Conservation (phyloP, 176 grass and related monocot species). For the Saccharum spontaneum region DNA sequence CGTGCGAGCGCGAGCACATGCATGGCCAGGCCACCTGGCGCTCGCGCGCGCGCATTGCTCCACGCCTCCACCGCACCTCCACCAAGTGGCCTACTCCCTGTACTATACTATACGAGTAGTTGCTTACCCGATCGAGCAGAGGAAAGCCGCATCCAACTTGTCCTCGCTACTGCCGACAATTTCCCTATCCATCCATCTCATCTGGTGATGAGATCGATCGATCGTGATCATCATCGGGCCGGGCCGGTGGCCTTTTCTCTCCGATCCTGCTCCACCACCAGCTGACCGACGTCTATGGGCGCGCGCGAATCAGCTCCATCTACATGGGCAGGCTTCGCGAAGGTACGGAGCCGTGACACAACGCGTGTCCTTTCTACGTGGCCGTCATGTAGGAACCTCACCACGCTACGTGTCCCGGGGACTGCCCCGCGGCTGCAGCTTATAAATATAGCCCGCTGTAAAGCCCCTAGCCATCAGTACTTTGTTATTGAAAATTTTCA, state of each 20-base stretch:
- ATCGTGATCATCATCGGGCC: not conserved
- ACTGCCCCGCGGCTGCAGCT: not conserved
- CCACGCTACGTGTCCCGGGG: conserved; percentile 33
- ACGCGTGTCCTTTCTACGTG: conserved; percentile 55
- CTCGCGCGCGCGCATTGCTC: not conserved
- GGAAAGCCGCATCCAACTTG: conserved; percentile 26
- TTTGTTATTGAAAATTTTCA: not conserved
- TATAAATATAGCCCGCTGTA: not conserved
- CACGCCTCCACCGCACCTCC: not conserved
- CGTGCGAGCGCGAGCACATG: not conserved
- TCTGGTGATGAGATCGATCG: not conserved
- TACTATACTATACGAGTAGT: too few species aligned
- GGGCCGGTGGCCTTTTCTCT: not conserved
- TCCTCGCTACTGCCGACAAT: not conserved
- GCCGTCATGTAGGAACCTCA: conserved; percentile 13
- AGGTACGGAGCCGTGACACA: not conserved
- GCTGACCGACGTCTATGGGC: too few species aligned
- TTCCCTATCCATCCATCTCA: not conserved
- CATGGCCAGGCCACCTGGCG: not conserved
- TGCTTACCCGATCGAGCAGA: not conserved
- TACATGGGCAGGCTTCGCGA: conserved; percentile 41
- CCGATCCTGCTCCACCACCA: too few species aligned
- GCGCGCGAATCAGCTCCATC: not conserved
- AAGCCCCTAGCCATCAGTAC: not conserved
- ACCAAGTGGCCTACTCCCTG: not conserved